Base-by-base conservation (phyloP, 108 stramenopile species). In the Phaeodactylum tricornutum region DNA sequence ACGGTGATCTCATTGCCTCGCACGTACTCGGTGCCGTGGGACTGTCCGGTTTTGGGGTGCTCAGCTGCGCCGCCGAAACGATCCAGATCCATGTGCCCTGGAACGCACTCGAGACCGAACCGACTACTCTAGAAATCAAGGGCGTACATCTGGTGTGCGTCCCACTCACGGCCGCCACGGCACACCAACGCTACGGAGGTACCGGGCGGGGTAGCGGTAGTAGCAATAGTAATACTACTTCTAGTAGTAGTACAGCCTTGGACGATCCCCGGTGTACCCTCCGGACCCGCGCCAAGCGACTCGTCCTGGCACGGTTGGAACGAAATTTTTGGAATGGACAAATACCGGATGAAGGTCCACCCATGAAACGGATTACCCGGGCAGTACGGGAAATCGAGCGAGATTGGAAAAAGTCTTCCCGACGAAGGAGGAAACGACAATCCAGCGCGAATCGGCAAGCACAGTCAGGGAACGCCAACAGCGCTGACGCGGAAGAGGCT, bases 121-220 rank as follows among this genome's bases (percentile, higher is more conserved):
- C 74, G 5, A 83, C 81, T 2, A 50, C 26, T n/a, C 52, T 81
- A 20, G 77, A 83, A 64, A 64, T 87, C 29, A 31, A 59, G 28
- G 81, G 81, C 1, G 47, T 78, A 57, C 86, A 84, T 56, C 57
- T 87, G 51, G 40, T 87, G 30, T 87, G 86, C 57, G 62, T 87
- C 9, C 86, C 86, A 0, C 48, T 87, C 6, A 49, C 81, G n/a
- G 74, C 86, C 4, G 58, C 68, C 6, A 87, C 77, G 0, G 86
- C 81, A 0, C 66, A 75, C 48, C 53, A 67, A 44, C 34, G 61
- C 24, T 87, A 70, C 61, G 81, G 78, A 8, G 81, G 81, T 7
- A 74, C 72, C 14, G 42, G 57, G 29, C 29, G 22, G 14, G n/a
- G n/a, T n/a, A n/a, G n/a, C n/a, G n/a, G n/a, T n/a, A n/a, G n/a